Evolutionary conservation across 2,329 filamentous ascomycete genomes (phyloP).

Genomic region (Didymella lethalis): DNA sequence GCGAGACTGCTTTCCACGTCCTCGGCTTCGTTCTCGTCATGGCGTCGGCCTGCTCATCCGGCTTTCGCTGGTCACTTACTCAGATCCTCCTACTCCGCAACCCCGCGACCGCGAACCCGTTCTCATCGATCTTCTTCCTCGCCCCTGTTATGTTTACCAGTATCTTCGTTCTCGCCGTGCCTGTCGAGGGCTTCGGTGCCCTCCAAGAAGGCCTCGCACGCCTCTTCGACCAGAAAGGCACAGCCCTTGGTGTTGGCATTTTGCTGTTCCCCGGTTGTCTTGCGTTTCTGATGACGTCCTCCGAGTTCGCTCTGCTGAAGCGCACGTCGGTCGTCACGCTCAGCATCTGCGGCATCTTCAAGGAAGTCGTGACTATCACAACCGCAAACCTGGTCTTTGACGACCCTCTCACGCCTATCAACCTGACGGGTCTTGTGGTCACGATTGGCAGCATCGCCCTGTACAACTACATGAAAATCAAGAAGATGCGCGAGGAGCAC

Average conservation of each 20-base stretch:
- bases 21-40: conserved; percentile 93
- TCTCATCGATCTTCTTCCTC: conserved; percentile 97
- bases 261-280: conserved; percentile 89
- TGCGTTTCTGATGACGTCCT: conserved; percentile 95
- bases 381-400: conserved; percentile 88
- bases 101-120: conserved; percentile 93
- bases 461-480: conserved; percentile 96
- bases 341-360: conserved; percentile 97
- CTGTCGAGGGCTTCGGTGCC: conserved; percentile 79
- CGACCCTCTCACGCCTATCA: conserved; percentile 85
- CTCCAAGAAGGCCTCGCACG: conserved; percentile 71
- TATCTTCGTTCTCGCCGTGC: conserved; percentile 79
- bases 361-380: conserved; percentile 95
- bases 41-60: conserved; percentile 90
- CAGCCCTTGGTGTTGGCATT: conserved; percentile 71
- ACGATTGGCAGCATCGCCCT: conserved; percentile 85
- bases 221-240: conserved; percentile 73
- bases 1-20: conserved; percentile 87
- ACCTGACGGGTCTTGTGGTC: conserved; percentile 84
- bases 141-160: conserved; percentile 94
- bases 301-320: conserved; percentile 93
- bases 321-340: conserved; percentile 95
- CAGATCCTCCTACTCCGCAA: conserved; percentile 94
- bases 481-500: conserved; percentile 84
- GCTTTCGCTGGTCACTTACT: conserved; percentile 97